These are phyloP conservation scores for Phytopythium vexans DNA, from an alignment of 352 stramenopile species.

Conservation along the genomic window DNA sequence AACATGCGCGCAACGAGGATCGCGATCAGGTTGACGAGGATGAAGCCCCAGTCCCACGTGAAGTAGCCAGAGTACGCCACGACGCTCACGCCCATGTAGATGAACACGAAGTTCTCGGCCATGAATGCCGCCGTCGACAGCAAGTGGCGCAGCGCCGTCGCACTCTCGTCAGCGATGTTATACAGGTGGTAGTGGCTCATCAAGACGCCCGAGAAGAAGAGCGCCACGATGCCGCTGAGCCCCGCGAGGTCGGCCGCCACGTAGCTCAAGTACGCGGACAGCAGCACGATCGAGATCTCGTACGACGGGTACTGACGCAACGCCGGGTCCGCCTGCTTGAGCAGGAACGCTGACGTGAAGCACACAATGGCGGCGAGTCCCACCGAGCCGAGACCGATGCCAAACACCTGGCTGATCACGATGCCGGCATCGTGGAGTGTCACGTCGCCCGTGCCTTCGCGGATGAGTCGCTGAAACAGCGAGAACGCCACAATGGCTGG, in stretches of 20 bases:
- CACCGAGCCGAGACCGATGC: conserved; percentile 80
- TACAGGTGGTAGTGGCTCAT: conserved; percentile 88
- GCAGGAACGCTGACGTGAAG: conserved; percentile 74
- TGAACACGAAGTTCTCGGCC: conserved; percentile 87
- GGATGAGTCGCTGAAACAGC: conserved; percentile 82
- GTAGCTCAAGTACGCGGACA: conserved; percentile 83
- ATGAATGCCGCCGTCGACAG: conserved; percentile 79
- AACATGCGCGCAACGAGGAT: conserved; percentile 65
- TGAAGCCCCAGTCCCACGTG: conserved; percentile 85
- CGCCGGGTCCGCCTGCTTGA: conserved; percentile 71
- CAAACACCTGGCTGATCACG: conserved; percentile 79
- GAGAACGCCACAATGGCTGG: conserved; percentile 82
- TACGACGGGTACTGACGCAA: conserved; percentile 80
- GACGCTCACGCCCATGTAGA: conserved; percentile 85
- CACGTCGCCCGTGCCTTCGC: conserved; percentile 59
- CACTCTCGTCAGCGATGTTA: conserved; percentile 77
- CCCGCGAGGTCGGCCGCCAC: conserved; percentile 71
- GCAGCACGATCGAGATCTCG: conserved; percentile 84
- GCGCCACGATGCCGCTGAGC: conserved; percentile 91
- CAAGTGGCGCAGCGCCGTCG: conserved; percentile 70
- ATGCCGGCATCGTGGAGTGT: conserved; percentile 72
- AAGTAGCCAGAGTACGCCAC: conserved; percentile 78
- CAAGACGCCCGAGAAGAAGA: conserved; percentile 92
- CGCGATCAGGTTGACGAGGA: conserved; percentile 63
- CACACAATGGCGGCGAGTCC: conserved; percentile 68